These are phyloP conservation scores for Tetradesmus lagerheimii DNA, from an alignment of 139 green algal genomes.

Conservation along the genomic window DNA sequence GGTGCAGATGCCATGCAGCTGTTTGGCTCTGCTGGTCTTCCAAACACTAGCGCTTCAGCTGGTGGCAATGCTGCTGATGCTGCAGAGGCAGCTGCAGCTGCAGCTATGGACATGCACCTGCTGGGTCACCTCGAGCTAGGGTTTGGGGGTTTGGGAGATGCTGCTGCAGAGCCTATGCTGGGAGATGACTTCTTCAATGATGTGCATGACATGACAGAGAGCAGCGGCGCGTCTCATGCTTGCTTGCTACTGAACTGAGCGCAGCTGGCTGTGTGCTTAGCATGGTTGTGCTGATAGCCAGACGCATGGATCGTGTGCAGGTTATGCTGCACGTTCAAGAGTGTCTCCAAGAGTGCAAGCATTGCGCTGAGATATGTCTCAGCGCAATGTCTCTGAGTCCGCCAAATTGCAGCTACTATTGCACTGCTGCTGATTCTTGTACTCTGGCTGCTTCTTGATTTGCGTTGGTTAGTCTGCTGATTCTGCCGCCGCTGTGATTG, in stretches of 20 bases:
- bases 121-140: background rate
- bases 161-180: background rate
- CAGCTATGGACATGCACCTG: background rate
- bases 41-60: background rate
- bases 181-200: background rate
- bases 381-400: too few relatives aligned
- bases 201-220: slow-evolving; percentile 1
- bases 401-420: background rate
- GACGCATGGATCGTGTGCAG: background rate
- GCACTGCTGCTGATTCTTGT: background rate
- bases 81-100: background rate
- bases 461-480: too few relatives aligned
- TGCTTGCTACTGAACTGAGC: background rate
- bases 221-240: background rate
- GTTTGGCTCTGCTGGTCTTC: background rate
- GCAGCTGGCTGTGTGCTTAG: too few relatives aligned
- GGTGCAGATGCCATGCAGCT: background rate
- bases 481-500: too few relatives aligned
- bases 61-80: background rate
- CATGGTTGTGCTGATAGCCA: background rate
- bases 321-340: background rate
- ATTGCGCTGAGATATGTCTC: too few relatives aligned
- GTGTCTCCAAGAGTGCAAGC: background rate
- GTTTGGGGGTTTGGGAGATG: background rate
- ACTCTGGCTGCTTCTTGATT: background rate